These are phyloP conservation scores for Chlamydomonas sp. DNA, from an alignment of 139 green algal species.

Conservation along the genomic window DNA sequence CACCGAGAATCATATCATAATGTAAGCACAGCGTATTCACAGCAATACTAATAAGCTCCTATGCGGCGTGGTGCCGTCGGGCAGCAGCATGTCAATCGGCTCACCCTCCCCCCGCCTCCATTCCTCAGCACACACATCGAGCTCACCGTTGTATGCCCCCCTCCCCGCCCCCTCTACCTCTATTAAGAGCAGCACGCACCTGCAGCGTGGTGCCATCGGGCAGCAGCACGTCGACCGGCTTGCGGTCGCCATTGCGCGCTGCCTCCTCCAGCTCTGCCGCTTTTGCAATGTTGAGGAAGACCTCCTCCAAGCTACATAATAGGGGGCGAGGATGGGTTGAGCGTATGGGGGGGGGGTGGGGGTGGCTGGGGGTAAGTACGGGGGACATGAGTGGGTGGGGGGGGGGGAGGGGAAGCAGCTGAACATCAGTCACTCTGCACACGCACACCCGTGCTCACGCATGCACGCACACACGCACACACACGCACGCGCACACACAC, in stretches of 20 bases:
- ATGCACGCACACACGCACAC: too few species aligned
- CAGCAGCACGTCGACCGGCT: background rate
- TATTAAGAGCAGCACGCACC: background rate
- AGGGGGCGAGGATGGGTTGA: too few species aligned
- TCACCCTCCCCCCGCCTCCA: background rate
- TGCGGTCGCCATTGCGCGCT: background rate
- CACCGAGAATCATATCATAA: too few species aligned
- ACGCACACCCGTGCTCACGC: too few species aligned
- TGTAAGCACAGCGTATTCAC: background rate
- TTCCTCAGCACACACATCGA: slow-evolving; percentile 2
- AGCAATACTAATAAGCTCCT: slow-evolving; percentile 1
- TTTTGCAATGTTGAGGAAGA: slow-evolving; percentile 77
- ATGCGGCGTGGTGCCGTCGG: too few species aligned
- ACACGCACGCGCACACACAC: background rate
- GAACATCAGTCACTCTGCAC: too few species aligned
- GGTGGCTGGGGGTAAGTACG: too few species aligned
- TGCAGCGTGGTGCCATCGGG: slow-evolving; percentile 1
- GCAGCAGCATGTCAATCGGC: too few species aligned
- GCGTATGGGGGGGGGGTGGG: too few species aligned
- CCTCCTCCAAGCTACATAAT: slow-evolving; percentile 72
- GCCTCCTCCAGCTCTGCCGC: slow-evolving; percentile 31
- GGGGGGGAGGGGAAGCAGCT: background rate
- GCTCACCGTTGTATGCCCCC: background rate
- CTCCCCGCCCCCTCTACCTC: background rate
- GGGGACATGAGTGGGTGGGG: too few species aligned